Conservation (phyloP, 306 rosid species). For the Hippophae rhamnoides region DNA sequence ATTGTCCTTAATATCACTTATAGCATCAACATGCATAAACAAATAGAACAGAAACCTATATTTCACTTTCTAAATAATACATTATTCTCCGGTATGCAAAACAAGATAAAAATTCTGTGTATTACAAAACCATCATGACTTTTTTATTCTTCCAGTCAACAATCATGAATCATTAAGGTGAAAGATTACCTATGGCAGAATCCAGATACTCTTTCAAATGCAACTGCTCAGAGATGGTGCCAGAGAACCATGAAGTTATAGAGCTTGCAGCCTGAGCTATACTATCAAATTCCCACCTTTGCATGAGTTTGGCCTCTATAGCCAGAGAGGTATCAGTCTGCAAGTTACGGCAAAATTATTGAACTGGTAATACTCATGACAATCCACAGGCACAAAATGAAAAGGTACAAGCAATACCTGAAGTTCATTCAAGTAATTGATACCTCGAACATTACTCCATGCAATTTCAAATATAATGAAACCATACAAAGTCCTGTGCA, state of each 20-base stretch:
- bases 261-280: slow-evolving; percentile 73
- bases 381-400: slow-evolving; percentile 10
- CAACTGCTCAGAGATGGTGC: slow-evolving; percentile 48
- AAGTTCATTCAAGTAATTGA: slow-evolving; percentile 87
- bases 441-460: slow-evolving; percentile 80
- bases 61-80: not conserved
- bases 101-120: not conserved
- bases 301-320: slow-evolving; percentile 67
- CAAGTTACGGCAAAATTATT: slow-evolving; percentile 18
- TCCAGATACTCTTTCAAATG: slow-evolving; percentile 61
- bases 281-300: slow-evolving; percentile 93
- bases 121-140: not conserved
- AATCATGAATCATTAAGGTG: not conserved
- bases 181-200: slow-evolving; percentile 48
- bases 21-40: not conserved
- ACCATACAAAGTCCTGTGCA: slow-evolving; percentile 75
- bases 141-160: slow-evolving; percentile 1
- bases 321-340: slow-evolving; percentile 92
- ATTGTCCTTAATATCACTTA: not conserved
- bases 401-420: slow-evolving; percentile 44
- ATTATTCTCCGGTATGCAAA: not conserved
- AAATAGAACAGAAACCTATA: not conserved
- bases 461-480: slow-evolving; percentile 82
- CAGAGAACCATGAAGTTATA: slow-evolving; percentile 78
- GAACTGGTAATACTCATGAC: slow-evolving; percentile 12